Conservation (phyloP, 1,284 basidiomycete species). For the Peniophora sp. region DNA sequence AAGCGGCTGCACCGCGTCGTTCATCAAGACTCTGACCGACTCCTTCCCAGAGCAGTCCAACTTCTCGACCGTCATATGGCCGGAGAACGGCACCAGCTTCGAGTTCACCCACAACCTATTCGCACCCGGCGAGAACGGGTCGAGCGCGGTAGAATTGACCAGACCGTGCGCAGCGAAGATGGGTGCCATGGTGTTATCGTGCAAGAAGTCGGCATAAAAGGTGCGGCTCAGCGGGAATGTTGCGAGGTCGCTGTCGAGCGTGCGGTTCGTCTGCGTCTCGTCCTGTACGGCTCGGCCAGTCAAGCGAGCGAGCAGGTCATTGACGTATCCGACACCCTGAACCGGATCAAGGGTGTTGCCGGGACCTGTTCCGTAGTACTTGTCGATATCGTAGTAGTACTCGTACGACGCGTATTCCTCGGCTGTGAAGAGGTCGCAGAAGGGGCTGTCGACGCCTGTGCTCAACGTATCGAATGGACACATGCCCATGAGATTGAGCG, state of each 20-base stretch:
- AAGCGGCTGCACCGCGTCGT: slow-evolving; percentile 61
- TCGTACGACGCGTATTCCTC: slow-evolving; percentile 58
- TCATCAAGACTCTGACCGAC: slow-evolving; percentile 57
- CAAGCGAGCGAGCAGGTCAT: slow-evolving; percentile 76
- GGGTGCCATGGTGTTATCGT: slow-evolving; percentile 76
- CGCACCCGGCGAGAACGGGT: slow-evolving; percentile 32
- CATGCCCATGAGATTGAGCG: slow-evolving; percentile 57
- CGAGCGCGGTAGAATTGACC: slow-evolving; percentile 39
- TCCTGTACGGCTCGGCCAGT: slow-evolving; percentile 54
- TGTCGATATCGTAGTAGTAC: slow-evolving; percentile 67
- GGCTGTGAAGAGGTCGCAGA: slow-evolving; percentile 59
- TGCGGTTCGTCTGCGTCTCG: slow-evolving; percentile 72
- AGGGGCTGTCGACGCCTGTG: slow-evolving; percentile 46
- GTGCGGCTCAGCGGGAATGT: slow-evolving; percentile 70
- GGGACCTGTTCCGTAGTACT: slow-evolving; percentile 74
- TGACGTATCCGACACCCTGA: slow-evolving; percentile 77
- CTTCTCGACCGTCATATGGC: slow-evolving; percentile 56
- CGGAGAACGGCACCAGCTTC: slow-evolving; percentile 59
- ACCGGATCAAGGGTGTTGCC: slow-evolving; percentile 61
- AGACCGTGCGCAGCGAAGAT: slow-evolving; percentile 72
- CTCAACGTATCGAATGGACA: slow-evolving; percentile 74
- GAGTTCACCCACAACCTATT: slow-evolving; percentile 49
- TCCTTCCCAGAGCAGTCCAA: slow-evolving; percentile 36
- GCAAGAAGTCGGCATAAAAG: slow-evolving; percentile 73
- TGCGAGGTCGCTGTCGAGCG: slow-evolving; percentile 52